These are phyloP conservation scores for Microthlaspi erraticum DNA, from an alignment of 345 rosid species.

Conservation along the genomic window DNA sequence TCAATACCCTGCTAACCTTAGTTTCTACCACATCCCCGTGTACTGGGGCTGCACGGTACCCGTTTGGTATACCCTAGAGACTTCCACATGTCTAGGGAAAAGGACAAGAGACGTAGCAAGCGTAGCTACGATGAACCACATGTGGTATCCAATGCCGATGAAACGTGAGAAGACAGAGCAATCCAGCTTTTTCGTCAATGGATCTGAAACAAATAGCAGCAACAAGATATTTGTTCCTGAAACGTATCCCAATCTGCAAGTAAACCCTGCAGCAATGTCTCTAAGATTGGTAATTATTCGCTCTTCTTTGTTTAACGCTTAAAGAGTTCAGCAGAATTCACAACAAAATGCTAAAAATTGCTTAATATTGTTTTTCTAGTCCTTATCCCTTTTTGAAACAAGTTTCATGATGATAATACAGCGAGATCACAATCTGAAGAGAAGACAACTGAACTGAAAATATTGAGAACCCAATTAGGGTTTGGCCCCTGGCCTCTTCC, in stretches of 20 bases:
- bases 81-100: slow-evolving; percentile 53
- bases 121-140: slow-evolving; percentile 27
- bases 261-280: slow-evolving; percentile 92
- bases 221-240: slow-evolving; percentile 35
- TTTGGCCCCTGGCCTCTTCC: no score
- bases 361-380: no score
- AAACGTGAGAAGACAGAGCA: slow-evolving; percentile 48
- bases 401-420: no score
- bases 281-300: no score
- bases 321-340: no score
- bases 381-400: no score
- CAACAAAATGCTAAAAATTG: no score
- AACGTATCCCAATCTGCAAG: slow-evolving; percentile 52
- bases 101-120: slow-evolving; percentile 56
- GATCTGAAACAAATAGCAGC: slow-evolving; percentile 46
- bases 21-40: slow-evolving; percentile 55
- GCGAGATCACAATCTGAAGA: no score
- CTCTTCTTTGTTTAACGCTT: no score
- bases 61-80: slow-evolving; percentile 28
- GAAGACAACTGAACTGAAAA: no score
- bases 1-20: slow-evolving; percentile 44
- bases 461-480: no score
- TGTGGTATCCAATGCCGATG: slow-evolving; percentile 39
- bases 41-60: slow-evolving; percentile 51
- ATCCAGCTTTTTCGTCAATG: slow-evolving; percentile 41